These are phyloP conservation scores for Irpex sp. DNA, from an alignment of 1,284 basidiomycete genomes.

Conservation along the genomic window DNA sequence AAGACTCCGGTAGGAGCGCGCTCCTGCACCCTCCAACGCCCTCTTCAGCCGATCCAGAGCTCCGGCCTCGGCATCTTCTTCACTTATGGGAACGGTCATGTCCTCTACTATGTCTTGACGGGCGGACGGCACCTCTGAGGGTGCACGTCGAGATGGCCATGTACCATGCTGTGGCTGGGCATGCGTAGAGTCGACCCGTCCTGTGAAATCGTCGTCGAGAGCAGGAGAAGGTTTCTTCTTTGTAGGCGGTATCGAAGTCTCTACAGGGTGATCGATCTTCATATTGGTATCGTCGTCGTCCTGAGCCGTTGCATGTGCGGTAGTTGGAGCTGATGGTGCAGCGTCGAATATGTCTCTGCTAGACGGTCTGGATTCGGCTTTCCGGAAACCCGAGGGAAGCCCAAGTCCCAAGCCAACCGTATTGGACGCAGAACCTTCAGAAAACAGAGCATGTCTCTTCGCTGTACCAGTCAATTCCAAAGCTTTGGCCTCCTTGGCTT, in stretches of 20 bases:
- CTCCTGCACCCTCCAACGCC: slow-evolving; percentile 59
- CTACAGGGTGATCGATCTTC: background rate
- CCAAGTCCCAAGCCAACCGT: background rate
- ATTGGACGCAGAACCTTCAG: background rate
- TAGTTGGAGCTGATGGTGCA: background rate
- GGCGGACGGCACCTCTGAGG: background rate
- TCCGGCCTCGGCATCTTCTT: slow-evolving; percentile 34
- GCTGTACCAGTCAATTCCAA: slow-evolving; percentile 41
- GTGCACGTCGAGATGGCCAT: background rate
- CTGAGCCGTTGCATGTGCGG: background rate
- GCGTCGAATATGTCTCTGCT: background rate
- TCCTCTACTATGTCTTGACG: slow-evolving; percentile 7
- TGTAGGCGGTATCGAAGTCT: background rate
- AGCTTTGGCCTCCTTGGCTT: slow-evolving; percentile 69
- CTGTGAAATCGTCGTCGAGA: background rate
- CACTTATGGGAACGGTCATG: slow-evolving; percentile 12
- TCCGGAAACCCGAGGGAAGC: background rate
- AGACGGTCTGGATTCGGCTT: background rate
- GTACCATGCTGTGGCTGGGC: background rate
- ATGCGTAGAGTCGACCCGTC: background rate
- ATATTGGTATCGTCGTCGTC: background rate
- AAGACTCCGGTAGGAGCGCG: slow-evolving; percentile 52
- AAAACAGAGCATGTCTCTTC: slow-evolving; percentile 33
- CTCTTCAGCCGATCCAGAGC: slow-evolving; percentile 61
- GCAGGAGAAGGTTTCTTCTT: background rate